Base-by-base conservation (phyloP, 2,329 filamentous ascomycete genomes). In the Penicillium hordei region DNA sequence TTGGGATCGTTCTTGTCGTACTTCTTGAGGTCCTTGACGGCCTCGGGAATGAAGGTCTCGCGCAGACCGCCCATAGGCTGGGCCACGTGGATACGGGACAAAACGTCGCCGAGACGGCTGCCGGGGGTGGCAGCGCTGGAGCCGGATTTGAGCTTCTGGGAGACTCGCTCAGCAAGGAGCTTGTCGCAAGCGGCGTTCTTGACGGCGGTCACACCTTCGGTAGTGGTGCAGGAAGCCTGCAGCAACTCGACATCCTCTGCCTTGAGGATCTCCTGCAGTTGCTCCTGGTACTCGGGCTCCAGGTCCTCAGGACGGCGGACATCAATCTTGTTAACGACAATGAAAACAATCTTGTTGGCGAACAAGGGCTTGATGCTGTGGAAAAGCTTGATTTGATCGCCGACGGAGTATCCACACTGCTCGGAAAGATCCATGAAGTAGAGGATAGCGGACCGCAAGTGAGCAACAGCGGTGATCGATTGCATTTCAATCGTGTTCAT, bases 401-500 rank as follows among this genome's bases (percentile, higher is more conserved):
- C 83, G 19, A 99, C 90, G 3, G 91, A 91, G 80, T 97, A 99
- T 58, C 94, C 94, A 69, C 93, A 97, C 81, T 96, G 91, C 81
- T 97, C 93, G 23, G 90, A 96, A 60, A 97, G 82, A 81, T 97
- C 93, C 90, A 97, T 96, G 74, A 97, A 97, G 78, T 97, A 97
- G 59, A 97, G 82, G 64, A 99, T 95, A 56, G 93, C 93, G 42
- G 93, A 95, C 69, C 93, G 86, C 72, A 99, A 82, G 81, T 99
- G 95, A 51, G 94, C 94, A 79, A 99, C 96, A 12, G 95, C 94
- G 19, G 93, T 97, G 67, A 99, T 97, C 61, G 90, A 90, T 82
- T 97, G 94, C 91, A 97, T 97, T 79, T 99, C 94, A 72, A 99
- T 99, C 4, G 94, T 97, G 80, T 97, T 96, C 94, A 97, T 99